phyloP scores from a whole-genome alignment of 2,329 filamentous ascomycete genomes.

The Ambrosiella beaveri region DNA sequence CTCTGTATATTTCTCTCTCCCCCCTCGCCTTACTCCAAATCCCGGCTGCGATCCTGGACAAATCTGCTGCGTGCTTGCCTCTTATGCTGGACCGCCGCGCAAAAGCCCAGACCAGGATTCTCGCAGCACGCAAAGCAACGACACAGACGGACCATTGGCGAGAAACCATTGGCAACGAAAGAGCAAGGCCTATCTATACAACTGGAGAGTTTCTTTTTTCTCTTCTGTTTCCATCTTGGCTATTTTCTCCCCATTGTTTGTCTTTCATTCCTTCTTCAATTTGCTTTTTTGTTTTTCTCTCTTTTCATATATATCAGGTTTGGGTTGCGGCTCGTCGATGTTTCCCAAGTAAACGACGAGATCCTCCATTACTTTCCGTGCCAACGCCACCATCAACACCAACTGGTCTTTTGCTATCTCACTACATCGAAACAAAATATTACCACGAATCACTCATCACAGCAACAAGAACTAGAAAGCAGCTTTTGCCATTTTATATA shows the following conservation, averaged over 20 bases:
- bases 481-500: not conserved
- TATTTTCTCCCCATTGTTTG: too few species aligned
- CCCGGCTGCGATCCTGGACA: constrained; percentile 1
- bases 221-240: not conserved
- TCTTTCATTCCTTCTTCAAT: too few species aligned
- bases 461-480: not conserved
- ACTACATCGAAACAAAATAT: too few species aligned
- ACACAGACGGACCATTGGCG: not conserved
- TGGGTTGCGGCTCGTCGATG: too few species aligned
- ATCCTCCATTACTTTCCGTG: too few species aligned
- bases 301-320: too few species aligned
- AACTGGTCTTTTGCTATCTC: too few species aligned
- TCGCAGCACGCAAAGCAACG: constrained; percentile 1
- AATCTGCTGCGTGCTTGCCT: not conserved
- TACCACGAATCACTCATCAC: not conserved
- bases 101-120: constrained; percentile 3
- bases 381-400: too few species aligned
- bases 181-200: not conserved
- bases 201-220: not conserved
- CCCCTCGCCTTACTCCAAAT: not conserved
- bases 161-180: not conserved
- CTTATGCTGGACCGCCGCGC: not conserved
- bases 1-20: not conserved
- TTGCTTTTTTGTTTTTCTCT: too few species aligned
- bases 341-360: too few species aligned